phyloP scores from a whole-genome alignment of 2,329 filamentous ascomycete species.

The Nemania diffusa region DNA sequence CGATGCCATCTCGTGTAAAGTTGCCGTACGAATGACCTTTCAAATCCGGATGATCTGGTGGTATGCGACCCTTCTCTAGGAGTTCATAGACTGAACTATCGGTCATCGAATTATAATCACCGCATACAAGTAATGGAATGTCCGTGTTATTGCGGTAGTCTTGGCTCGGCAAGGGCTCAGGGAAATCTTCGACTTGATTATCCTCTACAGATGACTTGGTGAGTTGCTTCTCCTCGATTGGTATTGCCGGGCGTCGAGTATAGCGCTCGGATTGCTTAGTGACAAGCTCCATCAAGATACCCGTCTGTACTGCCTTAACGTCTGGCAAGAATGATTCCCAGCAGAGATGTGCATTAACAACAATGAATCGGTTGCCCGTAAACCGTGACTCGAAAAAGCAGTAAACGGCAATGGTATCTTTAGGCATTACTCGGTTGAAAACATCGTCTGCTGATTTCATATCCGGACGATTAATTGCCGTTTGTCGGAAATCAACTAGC shows the following conservation, averaged over 20 bases:
- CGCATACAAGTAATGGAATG: conserved; percentile 90
- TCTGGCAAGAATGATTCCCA: conserved; percentile 94
- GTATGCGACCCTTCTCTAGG: conserved; percentile 81
- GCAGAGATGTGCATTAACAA: conserved; percentile 93
- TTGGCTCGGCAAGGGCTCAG: conserved; percentile 80
- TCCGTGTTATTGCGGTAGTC: conserved; percentile 88
- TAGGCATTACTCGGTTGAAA: conserved; percentile 98
- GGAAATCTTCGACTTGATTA: conserved; percentile 63
- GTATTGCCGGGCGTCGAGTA: conserved; percentile 73
- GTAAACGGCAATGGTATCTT: conserved; percentile 94
- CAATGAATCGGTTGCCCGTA: conserved; percentile 90
- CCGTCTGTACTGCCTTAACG: conserved; percentile 96
- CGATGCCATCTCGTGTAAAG: conserved; percentile 91
- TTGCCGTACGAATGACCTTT: conserved; percentile 87
- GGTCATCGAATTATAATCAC: conserved; percentile 92
- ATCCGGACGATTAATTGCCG: conserved; percentile 92
- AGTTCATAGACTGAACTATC: conserved; percentile 93
- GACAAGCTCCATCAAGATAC: conserved; percentile 92
- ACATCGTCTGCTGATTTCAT: conserved; percentile 98
- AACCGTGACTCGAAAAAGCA: conserved; percentile 91
- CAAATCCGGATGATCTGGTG: conserved; percentile 83
- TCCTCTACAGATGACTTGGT: conserved; percentile 58
- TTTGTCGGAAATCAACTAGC: conserved; percentile 88
- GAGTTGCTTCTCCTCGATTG: conserved; percentile 80
- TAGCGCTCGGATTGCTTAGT: conserved; percentile 88